These are phyloP conservation scores for Penicillium antarcticum DNA, from an alignment of 495 filamentous ascomycete genomes.

Conservation along the genomic window DNA sequence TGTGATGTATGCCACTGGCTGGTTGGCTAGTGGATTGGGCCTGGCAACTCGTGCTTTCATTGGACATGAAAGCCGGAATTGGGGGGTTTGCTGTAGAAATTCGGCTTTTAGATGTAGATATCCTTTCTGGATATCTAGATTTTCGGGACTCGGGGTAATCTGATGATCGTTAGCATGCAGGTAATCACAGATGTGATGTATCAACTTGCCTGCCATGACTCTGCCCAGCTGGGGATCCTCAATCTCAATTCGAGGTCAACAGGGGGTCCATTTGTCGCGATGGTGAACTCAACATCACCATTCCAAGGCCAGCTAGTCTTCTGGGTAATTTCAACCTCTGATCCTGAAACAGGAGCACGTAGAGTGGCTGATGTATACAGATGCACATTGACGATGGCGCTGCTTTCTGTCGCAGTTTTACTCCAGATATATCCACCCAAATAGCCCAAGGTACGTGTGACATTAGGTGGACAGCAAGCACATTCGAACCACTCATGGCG, in stretches of 20 bases:
- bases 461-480: slow-evolving; percentile 58
- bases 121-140: slow-evolving; percentile 34
- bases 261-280: slow-evolving; percentile 20
- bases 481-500: slow-evolving; percentile 52
- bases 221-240: slow-evolving; percentile 52
- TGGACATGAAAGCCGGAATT: slow-evolving; percentile 35
- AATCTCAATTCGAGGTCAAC: slow-evolving; percentile 35
- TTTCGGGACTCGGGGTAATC: slow-evolving; percentile 21
- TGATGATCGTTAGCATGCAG: slow-evolving; percentile 9
- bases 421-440: slow-evolving; percentile 55
- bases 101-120: slow-evolving; percentile 43
- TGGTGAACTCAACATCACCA: slow-evolving; percentile 44
- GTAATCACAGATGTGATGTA: slow-evolving; percentile 2
- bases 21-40: slow-evolving; percentile 51
- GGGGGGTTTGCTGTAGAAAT: slow-evolving; percentile 28
- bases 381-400: slow-evolving; percentile 45
- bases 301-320: slow-evolving; percentile 55
- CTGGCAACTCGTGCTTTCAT: slow-evolving; percentile 45
- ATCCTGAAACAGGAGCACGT: slow-evolving; percentile 30
- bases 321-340: slow-evolving; percentile 40
- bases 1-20: slow-evolving; percentile 47
- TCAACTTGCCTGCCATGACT: slow-evolving; percentile 34
- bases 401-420: slow-evolving; percentile 18
- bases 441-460: slow-evolving; percentile 48
- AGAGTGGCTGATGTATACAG: slow-evolving; percentile 49